phyloP scores from a whole-genome alignment of 2,329 filamentous ascomycete species.

The Talaromyces sp. region DNA sequence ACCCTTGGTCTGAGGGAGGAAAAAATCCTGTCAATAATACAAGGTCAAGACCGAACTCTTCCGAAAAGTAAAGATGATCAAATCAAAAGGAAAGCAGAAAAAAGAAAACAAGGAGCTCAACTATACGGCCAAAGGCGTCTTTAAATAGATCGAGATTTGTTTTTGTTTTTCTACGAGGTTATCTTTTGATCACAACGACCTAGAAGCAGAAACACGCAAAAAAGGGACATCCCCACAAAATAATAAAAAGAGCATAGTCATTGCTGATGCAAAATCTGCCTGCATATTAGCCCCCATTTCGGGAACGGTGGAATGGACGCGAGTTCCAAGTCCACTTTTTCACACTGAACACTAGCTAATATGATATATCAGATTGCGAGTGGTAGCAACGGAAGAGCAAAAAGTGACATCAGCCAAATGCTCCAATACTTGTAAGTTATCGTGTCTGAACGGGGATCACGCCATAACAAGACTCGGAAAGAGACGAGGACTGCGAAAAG shows the following conservation, averaged over 20 bases:
- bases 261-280: neutral
- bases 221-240: neutral
- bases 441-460: neutral
- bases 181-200: neutral
- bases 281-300: neutral
- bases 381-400: neutral
- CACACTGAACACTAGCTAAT: neutral
- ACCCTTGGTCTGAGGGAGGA: neutral
- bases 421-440: neutral
- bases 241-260: neutral
- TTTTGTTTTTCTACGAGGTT: neutral
- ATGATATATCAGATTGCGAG: neutral
- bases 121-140: no score
- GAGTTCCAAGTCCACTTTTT: neutral
- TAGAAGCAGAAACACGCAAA: neutral
- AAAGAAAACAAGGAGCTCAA: no score
- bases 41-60: neutral
- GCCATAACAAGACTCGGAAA: neutral
- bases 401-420: neutral
- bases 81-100: neutral
- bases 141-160: neutral
- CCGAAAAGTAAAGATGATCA: neutral
- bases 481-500: neutral
- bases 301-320: neutral
- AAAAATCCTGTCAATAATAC: neutral